Evolutionary conservation across 768 basidiomycete species (phyloP).

Genomic region (Suillus tomentosus): DNA sequence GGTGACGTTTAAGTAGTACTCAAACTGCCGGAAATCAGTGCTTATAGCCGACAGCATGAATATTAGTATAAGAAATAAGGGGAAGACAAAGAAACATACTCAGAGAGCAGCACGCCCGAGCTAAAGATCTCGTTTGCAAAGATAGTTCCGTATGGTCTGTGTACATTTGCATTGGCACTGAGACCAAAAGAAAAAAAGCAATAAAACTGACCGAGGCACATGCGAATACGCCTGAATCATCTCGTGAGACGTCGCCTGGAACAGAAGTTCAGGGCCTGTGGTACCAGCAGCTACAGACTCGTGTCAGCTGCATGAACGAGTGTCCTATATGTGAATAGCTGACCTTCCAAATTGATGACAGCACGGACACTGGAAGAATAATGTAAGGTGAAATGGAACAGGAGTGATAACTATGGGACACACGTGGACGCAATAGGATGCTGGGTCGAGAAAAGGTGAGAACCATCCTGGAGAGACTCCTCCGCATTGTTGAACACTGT

Average conservation of each 20-base stretch:
- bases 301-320: background rate
- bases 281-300: constrained; percentile 71
- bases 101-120: constrained; percentile 86
- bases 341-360: constrained; percentile 89
- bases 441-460: constrained; percentile 91
- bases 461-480: constrained; percentile 93
- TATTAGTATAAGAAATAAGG: background rate
- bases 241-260: constrained; percentile 93
- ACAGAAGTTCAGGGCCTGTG: constrained; percentile 84
- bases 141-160: constrained; percentile 83
- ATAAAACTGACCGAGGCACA: constrained; percentile 62
- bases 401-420: constrained; percentile 30
- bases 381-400: background rate
- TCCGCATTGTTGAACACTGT: constrained; percentile 95
- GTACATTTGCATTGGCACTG: background rate
- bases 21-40: constrained; percentile 95
- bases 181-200: constrained; percentile 1
- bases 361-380: constrained; percentile 68
- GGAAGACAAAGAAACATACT: constrained; percentile 50
- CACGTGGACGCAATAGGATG: constrained; percentile 74
- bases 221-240: constrained; percentile 92
- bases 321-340: constrained; percentile 7
- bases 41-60: constrained; percentile 37
- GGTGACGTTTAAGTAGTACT: constrained; percentile 84
- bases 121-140: constrained; percentile 92